Conservation (phyloP, 768 basidiomycete species). For the Collybiopsis luxurians region DNA sequence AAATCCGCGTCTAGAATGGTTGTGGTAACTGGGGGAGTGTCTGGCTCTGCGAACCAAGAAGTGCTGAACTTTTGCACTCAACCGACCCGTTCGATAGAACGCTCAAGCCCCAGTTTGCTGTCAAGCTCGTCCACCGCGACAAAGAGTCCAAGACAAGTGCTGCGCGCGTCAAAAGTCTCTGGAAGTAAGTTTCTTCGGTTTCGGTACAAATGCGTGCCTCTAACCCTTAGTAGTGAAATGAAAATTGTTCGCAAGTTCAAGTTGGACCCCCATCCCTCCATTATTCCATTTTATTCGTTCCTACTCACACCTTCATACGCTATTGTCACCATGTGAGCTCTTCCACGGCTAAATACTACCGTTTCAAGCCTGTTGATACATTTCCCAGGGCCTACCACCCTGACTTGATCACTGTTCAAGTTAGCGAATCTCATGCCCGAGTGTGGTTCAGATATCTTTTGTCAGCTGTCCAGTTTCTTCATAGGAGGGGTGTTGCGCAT, state of each 20-base stretch:
- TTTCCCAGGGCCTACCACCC: constrained; percentile 78
- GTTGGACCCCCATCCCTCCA: constrained; percentile 83
- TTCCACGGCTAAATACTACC: not conserved
- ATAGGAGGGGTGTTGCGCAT: constrained; percentile 81
- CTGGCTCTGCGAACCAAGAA: constrained; percentile 73
- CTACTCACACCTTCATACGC: constrained; percentile 90
- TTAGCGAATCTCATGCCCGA: constrained; percentile 73
- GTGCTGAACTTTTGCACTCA: constrained; percentile 28
- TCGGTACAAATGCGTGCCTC: constrained; percentile 2
- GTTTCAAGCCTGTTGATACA: not conserved
- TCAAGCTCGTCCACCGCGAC: constrained; percentile 92
- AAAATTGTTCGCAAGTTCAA: constrained; percentile 88
- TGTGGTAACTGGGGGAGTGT: constrained; percentile 94
- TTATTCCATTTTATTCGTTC: constrained; percentile 92
- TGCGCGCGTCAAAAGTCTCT: constrained; percentile 83
- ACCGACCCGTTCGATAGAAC: constrained; percentile 30
- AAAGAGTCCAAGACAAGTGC: constrained; percentile 76
- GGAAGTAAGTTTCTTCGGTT: constrained; percentile 34
- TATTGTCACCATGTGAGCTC: constrained; percentile 83
- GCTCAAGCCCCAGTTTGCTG: constrained; percentile 46
- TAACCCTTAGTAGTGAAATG: constrained; percentile 76
- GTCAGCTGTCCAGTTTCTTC: constrained; percentile 81
- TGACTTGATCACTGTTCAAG: constrained; percentile 84
- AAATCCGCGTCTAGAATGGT: constrained; percentile 59
- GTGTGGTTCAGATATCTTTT: constrained; percentile 82